Evolutionary conservation across 176 grass and related monocot species (phyloP).

Genomic region (Rhynchospora tenuis): DNA sequence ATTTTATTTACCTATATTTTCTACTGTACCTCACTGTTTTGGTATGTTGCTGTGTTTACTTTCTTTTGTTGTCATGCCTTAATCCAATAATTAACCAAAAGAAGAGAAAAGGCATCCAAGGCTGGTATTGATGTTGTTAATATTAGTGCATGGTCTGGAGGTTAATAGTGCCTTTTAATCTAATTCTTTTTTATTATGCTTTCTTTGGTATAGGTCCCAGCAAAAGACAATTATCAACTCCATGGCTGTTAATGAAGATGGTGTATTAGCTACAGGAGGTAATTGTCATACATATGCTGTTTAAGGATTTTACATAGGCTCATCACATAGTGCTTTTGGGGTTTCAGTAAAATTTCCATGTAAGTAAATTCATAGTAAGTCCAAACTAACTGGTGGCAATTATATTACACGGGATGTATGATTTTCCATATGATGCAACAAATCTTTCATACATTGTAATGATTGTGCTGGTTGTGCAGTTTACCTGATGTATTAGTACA

Average conservation of each 20-base stretch:
- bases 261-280: constrained; percentile 89
- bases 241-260: constrained; percentile 99
- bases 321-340: not conserved
- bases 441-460: too few relatives aligned
- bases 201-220: constrained; percentile 52
- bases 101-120: not conserved
- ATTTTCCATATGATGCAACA: not conserved
- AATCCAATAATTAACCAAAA: not conserved
- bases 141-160: not conserved
- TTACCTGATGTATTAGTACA: not conserved
- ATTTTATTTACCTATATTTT: not conserved
- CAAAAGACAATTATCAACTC: constrained; percentile 98
- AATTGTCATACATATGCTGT: not conserved
- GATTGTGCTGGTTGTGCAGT: not conserved
- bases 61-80: not conserved
- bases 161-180: not conserved
- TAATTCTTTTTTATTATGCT: not conserved
- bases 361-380: not conserved
- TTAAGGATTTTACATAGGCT: not conserved
- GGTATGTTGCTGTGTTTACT: not conserved
- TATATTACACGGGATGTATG: not conserved
- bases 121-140: not conserved
- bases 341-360: not conserved
- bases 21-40: not conserved
- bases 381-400: not conserved